Conservation (phyloP, 1,139 yeast species). For the Yamadazyma pseudoaaseri region DNA sequence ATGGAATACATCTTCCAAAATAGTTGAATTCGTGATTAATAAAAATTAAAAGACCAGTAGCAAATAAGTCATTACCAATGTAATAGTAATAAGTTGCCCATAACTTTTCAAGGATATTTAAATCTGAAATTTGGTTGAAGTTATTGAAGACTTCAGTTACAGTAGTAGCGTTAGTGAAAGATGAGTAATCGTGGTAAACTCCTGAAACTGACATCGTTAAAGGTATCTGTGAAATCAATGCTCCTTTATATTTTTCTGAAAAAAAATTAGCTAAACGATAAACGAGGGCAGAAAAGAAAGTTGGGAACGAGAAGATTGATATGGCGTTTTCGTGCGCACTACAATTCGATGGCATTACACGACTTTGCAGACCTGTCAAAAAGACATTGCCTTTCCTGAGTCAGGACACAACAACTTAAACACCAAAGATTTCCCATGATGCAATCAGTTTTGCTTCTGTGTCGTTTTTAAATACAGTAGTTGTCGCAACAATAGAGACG, state of each 20-base stretch:
- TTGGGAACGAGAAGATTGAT: constrained; percentile 1
- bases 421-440: too few species aligned
- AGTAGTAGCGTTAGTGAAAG: constrained; percentile 39
- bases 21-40: constrained; percentile 75
- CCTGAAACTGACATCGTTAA: constrained; percentile 7
- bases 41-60: constrained; percentile 77
- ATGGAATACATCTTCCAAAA: constrained; percentile 82
- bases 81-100: constrained; percentile 48
- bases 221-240: background rate
- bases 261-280: constrained; percentile 2
- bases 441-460: too few species aligned
- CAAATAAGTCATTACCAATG: constrained; percentile 42
- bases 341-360: too few species aligned
- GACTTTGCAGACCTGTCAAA: too few species aligned
- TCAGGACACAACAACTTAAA: too few species aligned
- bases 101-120: constrained; percentile 31
- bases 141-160: constrained; percentile 35
- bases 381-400: too few species aligned
- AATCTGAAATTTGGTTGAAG: constrained; percentile 29
- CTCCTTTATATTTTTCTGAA: background rate
- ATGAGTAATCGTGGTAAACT: constrained; percentile 43
- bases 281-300: constrained; percentile 1
- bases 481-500: too few species aligned
- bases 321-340: too few species aligned
- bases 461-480: too few species aligned